Base-by-base conservation (phyloP, 2,329 filamentous ascomycete genomes). In the Sarocladiaceae sp. region DNA sequence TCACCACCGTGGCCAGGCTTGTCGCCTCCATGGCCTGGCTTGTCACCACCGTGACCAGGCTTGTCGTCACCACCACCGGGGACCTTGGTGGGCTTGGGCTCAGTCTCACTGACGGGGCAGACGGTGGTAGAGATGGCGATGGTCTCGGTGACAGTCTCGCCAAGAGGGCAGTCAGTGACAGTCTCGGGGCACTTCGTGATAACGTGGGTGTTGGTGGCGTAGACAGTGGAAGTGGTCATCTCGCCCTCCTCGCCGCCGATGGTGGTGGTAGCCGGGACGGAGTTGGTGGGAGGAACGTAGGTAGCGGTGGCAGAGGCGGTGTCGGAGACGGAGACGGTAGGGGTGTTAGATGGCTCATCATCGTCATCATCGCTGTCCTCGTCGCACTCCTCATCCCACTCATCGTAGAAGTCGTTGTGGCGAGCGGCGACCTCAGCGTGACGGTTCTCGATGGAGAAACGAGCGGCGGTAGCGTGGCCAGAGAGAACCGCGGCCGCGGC, bases 141-240 rank as follows among this genome's bases (percentile, higher is more conserved):
- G 35, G 63, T 59, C 57, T 63, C 56, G 29, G 54, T 56, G 52
- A 50, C 42, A 18, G 33, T 28, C 17, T 15, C 15, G n/a, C 22
- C 17, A 18, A 44, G n/a, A 33, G 52, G 39, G 53, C 46, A 48
- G 35, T 50, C 63, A 31, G 48, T 48, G n/a, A 37, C 48, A 20
- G 48, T 44, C 23, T 26, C 25, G n/a, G 52, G 42, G 39, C 31
- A 51, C 54, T 73, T 76, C 29, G 49, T 48, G 39, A 42, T 46
- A 39, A 48, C 51, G 51, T 42, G 12, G n/a, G 46, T 39, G 12
- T 37, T 18, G 63, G 78, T 82, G 63, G 70, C 64, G 72, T 74
- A 78, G 70, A 81, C 67, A 61, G 76, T 71, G 49, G 66, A 67
- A 54, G 73, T 59, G 50, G 51, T 39, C 12, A 51, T 48, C 40